Percentiles rank a stretch among this genome's conserved stretches.
phyloP scores from a whole-genome alignment of 192 early-diverging fungal genomes.

The Chytriomyces confervae region DNA sequence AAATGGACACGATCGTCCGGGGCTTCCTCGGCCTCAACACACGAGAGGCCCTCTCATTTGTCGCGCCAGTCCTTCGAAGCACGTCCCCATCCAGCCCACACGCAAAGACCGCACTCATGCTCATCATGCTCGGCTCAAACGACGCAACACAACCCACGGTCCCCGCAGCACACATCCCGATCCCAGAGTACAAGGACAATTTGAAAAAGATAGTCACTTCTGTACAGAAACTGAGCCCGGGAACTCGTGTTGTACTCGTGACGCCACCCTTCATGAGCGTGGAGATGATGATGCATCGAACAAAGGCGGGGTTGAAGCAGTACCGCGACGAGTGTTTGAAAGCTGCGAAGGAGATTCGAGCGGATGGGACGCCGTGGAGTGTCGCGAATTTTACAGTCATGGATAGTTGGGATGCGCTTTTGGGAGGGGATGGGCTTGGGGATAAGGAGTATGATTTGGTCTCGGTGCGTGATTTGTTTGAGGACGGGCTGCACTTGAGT shows the following conservation, averaged over 20 bases:
- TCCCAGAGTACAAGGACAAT: conserved; percentile 4
- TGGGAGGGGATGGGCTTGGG: not conserved
- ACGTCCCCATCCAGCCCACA: not conserved
- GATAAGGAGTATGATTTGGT: conserved; percentile 2
- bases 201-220: not conserved
- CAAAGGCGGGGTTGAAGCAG: not conserved
- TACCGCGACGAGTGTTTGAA: conserved; percentile 23
- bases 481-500: conserved; percentile 6
- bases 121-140: conserved; percentile 3
- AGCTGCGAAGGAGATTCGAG: not conserved
- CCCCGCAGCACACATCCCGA: not conserved
- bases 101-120: conserved; percentile 4
- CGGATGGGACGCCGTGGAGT: not conserved
- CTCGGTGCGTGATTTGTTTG: not conserved
- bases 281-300: not conserved
- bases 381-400: conserved; percentile 6
- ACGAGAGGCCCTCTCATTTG: not conserved
- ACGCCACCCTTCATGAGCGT: conserved; percentile 5
- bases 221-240: not conserved
- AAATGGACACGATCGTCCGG: conserved; percentile 7
- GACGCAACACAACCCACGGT: not conserved
- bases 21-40: conserved; percentile 9
- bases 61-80: not conserved
- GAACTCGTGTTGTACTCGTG: not conserved
- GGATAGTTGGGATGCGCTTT: conserved; percentile 17